Evolutionary conservation across 768 basidiomycete species (phyloP).

Genomic region (Kwoniella bestiolae): DNA sequence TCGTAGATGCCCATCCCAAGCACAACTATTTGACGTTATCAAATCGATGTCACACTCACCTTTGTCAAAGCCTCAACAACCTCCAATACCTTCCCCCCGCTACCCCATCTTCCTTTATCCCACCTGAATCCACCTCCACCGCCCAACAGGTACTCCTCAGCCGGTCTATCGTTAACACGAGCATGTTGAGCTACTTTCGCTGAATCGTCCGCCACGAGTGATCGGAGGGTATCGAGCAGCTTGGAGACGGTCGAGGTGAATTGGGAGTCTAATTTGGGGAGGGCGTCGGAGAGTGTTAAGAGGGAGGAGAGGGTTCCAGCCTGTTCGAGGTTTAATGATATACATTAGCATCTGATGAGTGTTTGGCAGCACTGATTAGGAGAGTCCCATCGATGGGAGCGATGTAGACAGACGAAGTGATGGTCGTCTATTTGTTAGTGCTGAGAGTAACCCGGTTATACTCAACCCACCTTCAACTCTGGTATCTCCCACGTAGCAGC

Average conservation of each 20-base stretch:
- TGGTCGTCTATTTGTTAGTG: no score
- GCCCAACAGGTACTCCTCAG: slow-evolving; percentile 76
- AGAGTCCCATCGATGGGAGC: neutral
- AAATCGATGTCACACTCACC: no score
- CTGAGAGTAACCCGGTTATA: no score
- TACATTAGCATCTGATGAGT: no score
- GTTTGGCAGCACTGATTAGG: no score
- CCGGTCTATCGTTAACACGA: slow-evolving; percentile 68
- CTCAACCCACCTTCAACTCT: slow-evolving; percentile 78
- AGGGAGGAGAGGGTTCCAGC: slow-evolving; percentile 92
- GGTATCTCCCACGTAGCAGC: slow-evolving; percentile 76
- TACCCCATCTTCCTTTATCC: slow-evolving; percentile 89
- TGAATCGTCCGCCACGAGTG: slow-evolving; percentile 82
- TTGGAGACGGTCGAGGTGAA: slow-evolving; percentile 89
- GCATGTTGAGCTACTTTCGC: slow-evolving; percentile 47
- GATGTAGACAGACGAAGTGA: no score
- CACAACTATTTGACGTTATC: no score
- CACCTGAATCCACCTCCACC: slow-evolving; percentile 73
- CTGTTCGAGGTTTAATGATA: no score
- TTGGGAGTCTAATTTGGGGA: slow-evolving; percentile 86
- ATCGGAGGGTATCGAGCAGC: slow-evolving; percentile 89
- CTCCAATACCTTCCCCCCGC: slow-evolving; percentile 78
- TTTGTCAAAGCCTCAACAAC: slow-evolving; percentile 83
- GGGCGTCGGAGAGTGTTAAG: slow-evolving; percentile 83
- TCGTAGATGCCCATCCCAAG: no score